Evolutionary conservation across 805 yeast genomes (phyloP).

Genomic region (Candida vaughaniae): DNA sequence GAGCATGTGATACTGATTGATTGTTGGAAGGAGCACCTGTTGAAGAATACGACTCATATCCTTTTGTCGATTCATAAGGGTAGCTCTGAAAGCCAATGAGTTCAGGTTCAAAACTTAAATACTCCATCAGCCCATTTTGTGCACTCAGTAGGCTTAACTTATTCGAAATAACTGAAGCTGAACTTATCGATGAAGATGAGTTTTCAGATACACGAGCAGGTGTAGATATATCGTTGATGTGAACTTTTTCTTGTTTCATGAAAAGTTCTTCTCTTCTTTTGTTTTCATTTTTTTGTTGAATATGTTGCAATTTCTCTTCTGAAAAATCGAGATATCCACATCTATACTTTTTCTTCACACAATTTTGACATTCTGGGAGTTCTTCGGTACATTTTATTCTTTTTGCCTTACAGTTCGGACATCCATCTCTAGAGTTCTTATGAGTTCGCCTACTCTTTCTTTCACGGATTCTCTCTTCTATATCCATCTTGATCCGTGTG

Average conservation of each 20-base stretch:
- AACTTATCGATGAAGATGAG: conserved; percentile 1
- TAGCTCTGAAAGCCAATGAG: conserved; percentile 2
- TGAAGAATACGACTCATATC: background rate
- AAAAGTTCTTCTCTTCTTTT: conserved; percentile 11
- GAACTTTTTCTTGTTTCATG: conserved; percentile 1
- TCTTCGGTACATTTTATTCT: conserved; percentile 45
- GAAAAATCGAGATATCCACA: conserved; percentile 46
- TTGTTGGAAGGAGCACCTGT: too few species aligned
- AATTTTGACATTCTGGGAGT: conserved; percentile 40
- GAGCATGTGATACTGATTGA: too few species aligned
- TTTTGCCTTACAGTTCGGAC: conserved; percentile 44
- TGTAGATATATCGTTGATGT: background rate
- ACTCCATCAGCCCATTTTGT: background rate
- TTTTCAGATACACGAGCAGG: background rate
- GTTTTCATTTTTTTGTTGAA: conserved; percentile 33
- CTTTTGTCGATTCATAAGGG: conserved; percentile 1
- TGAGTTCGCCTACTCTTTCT: conserved; percentile 35
- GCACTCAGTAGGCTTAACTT: background rate
- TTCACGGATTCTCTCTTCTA: conserved; percentile 11
- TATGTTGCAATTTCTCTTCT: conserved; percentile 31
- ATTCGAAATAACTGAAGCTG: too few species aligned
- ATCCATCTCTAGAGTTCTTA: conserved; percentile 41
- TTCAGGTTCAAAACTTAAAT: conserved; percentile 2
- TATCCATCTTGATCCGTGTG: too few species aligned
- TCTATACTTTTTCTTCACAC: conserved; percentile 34